phyloP scores from a whole-genome alignment of 306 rosid species.

The Arachis stenosperma region DNA sequence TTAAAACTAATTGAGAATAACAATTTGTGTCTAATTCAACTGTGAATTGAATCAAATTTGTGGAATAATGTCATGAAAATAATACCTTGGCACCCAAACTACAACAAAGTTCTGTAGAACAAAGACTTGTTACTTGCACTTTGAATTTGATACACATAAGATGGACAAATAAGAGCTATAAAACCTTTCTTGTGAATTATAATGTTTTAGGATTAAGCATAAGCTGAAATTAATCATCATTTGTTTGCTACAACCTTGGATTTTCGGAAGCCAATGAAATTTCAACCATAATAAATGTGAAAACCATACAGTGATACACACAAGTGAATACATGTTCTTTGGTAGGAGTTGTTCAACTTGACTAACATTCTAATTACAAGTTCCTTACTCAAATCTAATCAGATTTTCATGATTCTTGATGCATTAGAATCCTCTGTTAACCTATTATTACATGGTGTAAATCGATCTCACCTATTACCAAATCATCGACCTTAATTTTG shows the following conservation, averaged over 20 bases:
- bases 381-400: conserved; percentile 43
- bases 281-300: background rate
- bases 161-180: background rate
- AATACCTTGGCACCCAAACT: background rate
- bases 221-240: background rate
- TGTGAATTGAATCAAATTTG: background rate
- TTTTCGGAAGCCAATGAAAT: background rate
- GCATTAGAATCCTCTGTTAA: conserved; percentile 49
- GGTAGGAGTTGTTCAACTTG: conserved; percentile 65
- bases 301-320: conserved; percentile 30
- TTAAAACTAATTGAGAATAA: background rate
- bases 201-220: background rate
- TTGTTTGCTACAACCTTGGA: background rate
- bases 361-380: conserved; percentile 22
- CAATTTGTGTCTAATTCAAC: background rate
- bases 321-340: conserved; percentile 11
- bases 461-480: background rate
- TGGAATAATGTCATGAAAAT: background rate
- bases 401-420: conserved; percentile 49
- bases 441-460: background rate
- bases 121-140: background rate
- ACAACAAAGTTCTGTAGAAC: background rate
- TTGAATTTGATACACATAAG: background rate
- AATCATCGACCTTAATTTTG: conserved; percentile 49
- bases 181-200: background rate